These are phyloP conservation scores for Solanum habrochaites DNA, from an alignment of 257 asterid species.

Conservation along the genomic window DNA sequence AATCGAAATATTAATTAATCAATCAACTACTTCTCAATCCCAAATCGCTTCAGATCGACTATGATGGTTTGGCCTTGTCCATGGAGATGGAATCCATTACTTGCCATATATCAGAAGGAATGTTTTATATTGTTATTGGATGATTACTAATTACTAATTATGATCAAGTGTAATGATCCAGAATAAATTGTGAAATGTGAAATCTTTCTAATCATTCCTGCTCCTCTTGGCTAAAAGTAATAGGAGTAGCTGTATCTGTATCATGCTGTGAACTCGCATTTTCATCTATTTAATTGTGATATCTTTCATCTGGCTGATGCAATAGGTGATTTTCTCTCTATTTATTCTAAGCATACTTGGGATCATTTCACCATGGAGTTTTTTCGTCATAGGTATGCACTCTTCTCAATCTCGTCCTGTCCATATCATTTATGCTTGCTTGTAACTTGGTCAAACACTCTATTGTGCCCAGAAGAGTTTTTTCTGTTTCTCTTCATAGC, in stretches of 20 bases:
- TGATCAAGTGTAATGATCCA: not conserved
- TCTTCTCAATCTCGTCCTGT: not conserved
- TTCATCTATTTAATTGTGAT: not conserved
- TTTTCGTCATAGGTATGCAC: conserved; percentile 43
- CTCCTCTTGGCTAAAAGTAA: not conserved
- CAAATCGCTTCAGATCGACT: not conserved
- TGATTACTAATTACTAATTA: not conserved
- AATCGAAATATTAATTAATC: not conserved
- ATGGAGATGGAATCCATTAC: not conserved
- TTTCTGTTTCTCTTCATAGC: not conserved
- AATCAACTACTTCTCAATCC: not conserved
- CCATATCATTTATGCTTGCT: not conserved
- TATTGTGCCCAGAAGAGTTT: not conserved
- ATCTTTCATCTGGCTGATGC: not conserved
- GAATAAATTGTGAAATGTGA: not conserved
- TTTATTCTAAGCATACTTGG: conserved; percentile 63
- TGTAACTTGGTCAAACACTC: not conserved
- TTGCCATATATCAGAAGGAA: not conserved
- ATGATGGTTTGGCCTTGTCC: not conserved
- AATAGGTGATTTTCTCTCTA: conserved; percentile 55
- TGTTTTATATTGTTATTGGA: not conserved
- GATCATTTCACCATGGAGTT: conserved; percentile 39
- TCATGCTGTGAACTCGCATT: not conserved
- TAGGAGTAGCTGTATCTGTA: not conserved
- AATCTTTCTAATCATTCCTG: not conserved